A percentile compares a stretch with the other conserved stretches of the same genome.
Conservation (phyloP, 352 stramenopile genomes). For the Globisporangium paddicum region DNA sequence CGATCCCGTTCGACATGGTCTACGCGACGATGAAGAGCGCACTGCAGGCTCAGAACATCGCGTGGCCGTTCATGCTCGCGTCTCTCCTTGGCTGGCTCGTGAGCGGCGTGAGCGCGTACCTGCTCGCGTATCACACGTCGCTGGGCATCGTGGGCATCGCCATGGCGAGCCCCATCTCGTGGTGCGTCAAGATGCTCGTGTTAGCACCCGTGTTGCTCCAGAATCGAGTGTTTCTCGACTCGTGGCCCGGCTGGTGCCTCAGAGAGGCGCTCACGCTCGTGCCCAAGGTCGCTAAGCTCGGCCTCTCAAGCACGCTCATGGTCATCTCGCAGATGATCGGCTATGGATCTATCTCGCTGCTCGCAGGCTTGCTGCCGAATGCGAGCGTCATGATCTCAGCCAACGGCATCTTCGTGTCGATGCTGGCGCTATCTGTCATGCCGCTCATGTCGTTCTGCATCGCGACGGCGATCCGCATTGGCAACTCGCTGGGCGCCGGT, state of each 20-base stretch:
- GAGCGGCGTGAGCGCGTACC: slow-evolving; percentile 22
- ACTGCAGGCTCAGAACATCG: slow-evolving; percentile 36
- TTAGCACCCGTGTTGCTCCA: slow-evolving; percentile 19
- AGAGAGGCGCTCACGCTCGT: slow-evolving; percentile 11
- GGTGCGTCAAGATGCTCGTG: slow-evolving; percentile 20
- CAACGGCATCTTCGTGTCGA: slow-evolving; percentile 28
- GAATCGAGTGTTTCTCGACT: slow-evolving; percentile 15
- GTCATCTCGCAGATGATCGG: slow-evolving; percentile 20
- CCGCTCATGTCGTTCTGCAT: slow-evolving; percentile 23
- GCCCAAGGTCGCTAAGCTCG: slow-evolving; percentile 13
- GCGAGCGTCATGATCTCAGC: slow-evolving; percentile 25
- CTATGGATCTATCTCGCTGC: slow-evolving; percentile 14
- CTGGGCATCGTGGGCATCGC: slow-evolving; percentile 33
- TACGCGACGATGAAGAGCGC: slow-evolving; percentile 21
- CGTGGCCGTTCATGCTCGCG: slow-evolving; percentile 25
- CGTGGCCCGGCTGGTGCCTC: slow-evolving; percentile 20
- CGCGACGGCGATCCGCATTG: slow-evolving; percentile 28
- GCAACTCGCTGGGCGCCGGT: slow-evolving; percentile 26
- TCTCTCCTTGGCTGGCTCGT: slow-evolving; percentile 18
- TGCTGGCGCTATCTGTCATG: slow-evolving; percentile 26
- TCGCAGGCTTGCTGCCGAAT: slow-evolving; percentile 28
- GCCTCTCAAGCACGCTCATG: slow-evolving; percentile 12
- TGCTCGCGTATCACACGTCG: slow-evolving; percentile 30
- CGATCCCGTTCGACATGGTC: slow-evolving; percentile 24
- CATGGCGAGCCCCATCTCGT: slow-evolving; percentile 21